phyloP scores from a whole-genome alignment of 2,329 filamentous ascomycete species.

The Magnaporthiopsis rhizophila region DNA sequence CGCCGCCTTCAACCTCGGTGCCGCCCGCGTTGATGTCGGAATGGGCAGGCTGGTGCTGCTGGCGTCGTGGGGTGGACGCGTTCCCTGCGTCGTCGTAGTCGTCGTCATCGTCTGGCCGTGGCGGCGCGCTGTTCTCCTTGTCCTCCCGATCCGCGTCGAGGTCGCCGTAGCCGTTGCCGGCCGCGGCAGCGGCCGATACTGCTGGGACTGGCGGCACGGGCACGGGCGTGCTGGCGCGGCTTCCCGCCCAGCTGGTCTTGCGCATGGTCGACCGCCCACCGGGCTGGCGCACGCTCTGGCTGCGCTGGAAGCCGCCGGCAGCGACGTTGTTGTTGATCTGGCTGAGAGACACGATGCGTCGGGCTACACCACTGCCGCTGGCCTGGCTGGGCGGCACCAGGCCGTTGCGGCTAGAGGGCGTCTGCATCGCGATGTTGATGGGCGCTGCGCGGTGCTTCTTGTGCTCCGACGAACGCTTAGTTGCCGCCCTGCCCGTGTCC shows the following conservation, averaged over 20 bases:
- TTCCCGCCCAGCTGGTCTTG: slow-evolving; percentile 63
- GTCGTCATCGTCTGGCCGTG: slow-evolving; percentile 10
- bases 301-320: slow-evolving; percentile 60
- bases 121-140: slow-evolving; percentile 23
- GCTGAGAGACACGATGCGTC: slow-evolving; percentile 83
- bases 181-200: slow-evolving; percentile 12
- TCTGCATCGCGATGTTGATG: slow-evolving; percentile 46
- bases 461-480: slow-evolving; percentile 11
- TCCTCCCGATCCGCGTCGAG: slow-evolving; percentile 56
- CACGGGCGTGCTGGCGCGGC: slow-evolving; percentile 8
- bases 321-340: slow-evolving; percentile 76
- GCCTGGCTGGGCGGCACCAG: slow-evolving; percentile 28
- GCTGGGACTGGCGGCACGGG: not conserved
- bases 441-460: slow-evolving; percentile 17
- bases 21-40: slow-evolving; percentile 4
- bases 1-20: slow-evolving; percentile 19
- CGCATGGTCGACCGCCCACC: slow-evolving; percentile 40
- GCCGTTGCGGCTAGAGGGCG: slow-evolving; percentile 33
- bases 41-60: not conserved
- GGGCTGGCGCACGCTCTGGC: slow-evolving; percentile 66
- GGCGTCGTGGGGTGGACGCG: not conserved
- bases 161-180: slow-evolving; percentile 40
- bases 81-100: slow-evolving; percentile 1
- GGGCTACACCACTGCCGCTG: slow-evolving; percentile 42
- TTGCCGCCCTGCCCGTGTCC: slow-evolving; percentile 19